Evolutionary conservation across 305 asterid species (phyloP), one percentile per base, ranked within the genome.

Genomic region (Striga hermonthica): DNA sequence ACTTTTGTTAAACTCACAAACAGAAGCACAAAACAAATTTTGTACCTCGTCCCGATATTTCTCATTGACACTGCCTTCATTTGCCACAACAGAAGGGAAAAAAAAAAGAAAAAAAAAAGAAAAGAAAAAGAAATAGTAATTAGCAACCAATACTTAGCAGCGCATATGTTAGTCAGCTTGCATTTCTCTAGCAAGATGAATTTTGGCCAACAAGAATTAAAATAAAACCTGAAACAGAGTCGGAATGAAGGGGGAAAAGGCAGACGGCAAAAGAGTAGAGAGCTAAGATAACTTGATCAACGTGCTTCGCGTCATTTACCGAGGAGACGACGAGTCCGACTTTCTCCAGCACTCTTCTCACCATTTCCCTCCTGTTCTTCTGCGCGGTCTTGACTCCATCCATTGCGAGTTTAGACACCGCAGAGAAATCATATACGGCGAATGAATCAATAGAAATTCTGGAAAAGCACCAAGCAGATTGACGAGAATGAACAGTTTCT

Each of bases 181-280:
- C 50, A 45, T 9, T 48, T n/a, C 9, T 13, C 6, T 12, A 54
- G 61, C 4, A 31, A 55, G 11, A n/a, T 43, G 14, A 53, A 47
- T 22, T 41, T 41, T 10, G 14, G 4, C 0, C 14, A 4, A 7
- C 3, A 47, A 41, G 57, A 15, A 45, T 11, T 38, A 58, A 59
- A 28, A 22, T 4, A 58, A 49, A 66, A 88, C 98, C 96, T 74
- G 82, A 74, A 59, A 87, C 9, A 10, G 78, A 75, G 69, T 22
- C 69, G 54, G 84, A 71, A 8, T 81, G 66, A 62, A 83, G 62
- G 35, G 90, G 82, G 74, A 87, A 92, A 50, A 92, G 76, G 67
- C 78, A 76, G 68, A 77, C 80, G 61, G 98, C 89, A 8, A 92
- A 84, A 63, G 97, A 84, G 76, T 84, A 80, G 63, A 92, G 83